Evolutionary conservation across 257 asterid species (phyloP), one percentile per base, ranked within the genome.

Genomic region (Gentiana straminea): DNA sequence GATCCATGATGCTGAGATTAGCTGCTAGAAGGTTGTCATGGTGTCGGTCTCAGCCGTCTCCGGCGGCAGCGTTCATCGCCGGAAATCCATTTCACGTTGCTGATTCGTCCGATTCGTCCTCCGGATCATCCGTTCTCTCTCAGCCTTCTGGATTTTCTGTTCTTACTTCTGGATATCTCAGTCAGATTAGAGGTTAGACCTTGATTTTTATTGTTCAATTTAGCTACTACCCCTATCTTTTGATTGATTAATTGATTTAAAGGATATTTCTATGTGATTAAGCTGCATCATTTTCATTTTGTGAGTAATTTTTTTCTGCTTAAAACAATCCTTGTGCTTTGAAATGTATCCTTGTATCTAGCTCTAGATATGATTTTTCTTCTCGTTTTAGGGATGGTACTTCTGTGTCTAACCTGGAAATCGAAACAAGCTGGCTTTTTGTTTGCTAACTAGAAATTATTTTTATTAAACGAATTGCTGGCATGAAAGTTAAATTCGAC

Each of bases 1-100:
- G 24, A 24, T 24, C 24, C 24, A 72, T 63, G 71, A 84, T 81
- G 94, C 68, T 86, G 58, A 72, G 91, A 60, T 67, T 79, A 47
- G 84, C 84, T 32, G 83, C 91, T 71, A 76, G 84, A 81, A 79
- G 86, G 83, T 53, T 79, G 12, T 79, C 81, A 64, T 70, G 81
- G 62, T 71, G 75, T 52, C 52, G 81, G 39, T 68, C 80, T 75
- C 64, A 80, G 63, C 69, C 84, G 13, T 70, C 68, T 44, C 77
- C 68, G 52, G 54, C 83, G 36, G 73, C 84, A 35, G 64, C 76
- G 8, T 54, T 57, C 61, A 59, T 52, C n/a, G 64, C 80, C 59
- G 55, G 76, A 57, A 69, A 55, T 49, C 69, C 77, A 5, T 57
- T 69, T 70, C 4, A 63, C 67, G 64, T 51, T 57, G 49, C 52